Evolutionary conservation across 257 asterid species (phyloP).

Genomic region (Vinca minor): DNA sequence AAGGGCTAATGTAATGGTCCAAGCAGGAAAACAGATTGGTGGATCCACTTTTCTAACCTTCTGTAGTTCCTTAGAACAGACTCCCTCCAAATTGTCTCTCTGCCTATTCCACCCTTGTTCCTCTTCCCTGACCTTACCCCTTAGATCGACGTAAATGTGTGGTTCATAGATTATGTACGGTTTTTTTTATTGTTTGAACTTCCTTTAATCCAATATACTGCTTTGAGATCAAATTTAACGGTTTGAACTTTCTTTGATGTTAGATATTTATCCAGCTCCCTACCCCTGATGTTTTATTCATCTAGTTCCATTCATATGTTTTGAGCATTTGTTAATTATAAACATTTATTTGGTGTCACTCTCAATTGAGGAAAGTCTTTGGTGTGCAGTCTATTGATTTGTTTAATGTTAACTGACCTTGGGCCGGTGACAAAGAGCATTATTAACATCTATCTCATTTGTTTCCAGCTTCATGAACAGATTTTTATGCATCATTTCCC

Average conservation of each 20-base stretch:
- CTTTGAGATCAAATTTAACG: too few relatives aligned
- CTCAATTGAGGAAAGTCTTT: not conserved
- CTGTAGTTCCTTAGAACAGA: not conserved
- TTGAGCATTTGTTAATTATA: not conserved
- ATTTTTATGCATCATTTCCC: not conserved
- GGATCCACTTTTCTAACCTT: not conserved
- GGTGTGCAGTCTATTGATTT: not conserved
- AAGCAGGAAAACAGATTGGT: not conserved
- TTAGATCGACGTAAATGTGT: not conserved
- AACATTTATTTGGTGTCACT: not conserved
- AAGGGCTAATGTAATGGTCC: slow-evolving; percentile 20
- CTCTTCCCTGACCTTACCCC: not conserved
- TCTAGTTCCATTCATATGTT: not conserved
- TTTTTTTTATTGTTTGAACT: not conserved
- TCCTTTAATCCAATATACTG: not conserved
- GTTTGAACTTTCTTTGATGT: not conserved
- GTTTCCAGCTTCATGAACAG: not conserved
- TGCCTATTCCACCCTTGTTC: not conserved
- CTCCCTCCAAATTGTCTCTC: not conserved
- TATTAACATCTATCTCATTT: not conserved
- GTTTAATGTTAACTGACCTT: not conserved
- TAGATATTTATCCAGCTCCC: not conserved
- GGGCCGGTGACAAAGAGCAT: not conserved
- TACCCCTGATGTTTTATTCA: not conserved
- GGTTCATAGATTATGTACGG: not conserved